Evolutionary conservation across 257 asterid genomes (phyloP), one percentile per base, ranked within the genome.

Genomic region (Rehmannia glutinosa): DNA sequence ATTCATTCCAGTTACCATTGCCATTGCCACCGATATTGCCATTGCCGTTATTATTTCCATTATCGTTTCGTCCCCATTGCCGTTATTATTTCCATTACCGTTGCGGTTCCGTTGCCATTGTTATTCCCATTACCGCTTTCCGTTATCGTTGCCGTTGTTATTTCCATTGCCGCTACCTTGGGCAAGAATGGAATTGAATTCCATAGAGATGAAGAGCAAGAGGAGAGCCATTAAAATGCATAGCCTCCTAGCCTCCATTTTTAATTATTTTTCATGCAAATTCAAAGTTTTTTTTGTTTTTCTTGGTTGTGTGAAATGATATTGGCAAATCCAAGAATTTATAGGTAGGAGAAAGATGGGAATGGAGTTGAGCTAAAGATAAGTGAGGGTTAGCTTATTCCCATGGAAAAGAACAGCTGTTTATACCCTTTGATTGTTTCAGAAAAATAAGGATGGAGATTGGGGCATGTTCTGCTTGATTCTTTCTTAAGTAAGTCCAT

Each of bases 241-340:
- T 27, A 77, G 67, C 81, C 69, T 82, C 68, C 67, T 87, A 16
- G 53, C 38, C 25, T 62, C 86, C 91, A 84, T 86, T 30, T 54
- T 16, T 28, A 11, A 2, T 13, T n/a, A 49, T 8, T 27, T 13
- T 42, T 57, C 35, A 11, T 10, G 50, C 51, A 47, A 51, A 30
- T 54, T 55, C 64, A 4, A 30, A 23, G 12, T 1, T 28, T 2
- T 25, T 23, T 30, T 24, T 42, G 8, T 43, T 11, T 12, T 41
- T 1, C 9, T 4, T 8, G 4, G n/a, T n/a, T n/a, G n/a, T 36
- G 46, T 19, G 1, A 69, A 28, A 6, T 56, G 65, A 4, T 41
- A 21, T 51, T 53, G 4, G 38, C 45, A 47, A 27, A 53, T 8
- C 23, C 64, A 71, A 60, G 56, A 33, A 60, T 58, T 50, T 75